These are phyloP conservation scores for Populus alba DNA, from an alignment of 345 rosid genomes.

Conservation along the genomic window DNA sequence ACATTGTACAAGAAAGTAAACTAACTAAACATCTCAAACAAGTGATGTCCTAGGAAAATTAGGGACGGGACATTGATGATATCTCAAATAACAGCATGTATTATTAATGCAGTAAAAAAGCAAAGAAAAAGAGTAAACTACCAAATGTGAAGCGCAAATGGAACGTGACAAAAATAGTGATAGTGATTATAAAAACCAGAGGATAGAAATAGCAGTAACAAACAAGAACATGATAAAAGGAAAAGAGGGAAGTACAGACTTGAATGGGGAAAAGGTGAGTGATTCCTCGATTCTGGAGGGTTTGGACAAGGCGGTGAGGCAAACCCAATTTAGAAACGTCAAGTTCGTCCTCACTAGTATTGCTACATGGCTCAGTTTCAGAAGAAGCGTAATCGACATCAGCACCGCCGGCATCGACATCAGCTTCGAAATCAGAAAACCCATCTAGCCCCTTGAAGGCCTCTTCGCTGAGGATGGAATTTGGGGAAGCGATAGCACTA, in stretches of 20 bases:
- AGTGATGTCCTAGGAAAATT: neutral
- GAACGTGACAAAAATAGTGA: neutral
- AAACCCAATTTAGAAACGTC: slow-evolving; percentile 63
- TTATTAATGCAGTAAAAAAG: neutral
- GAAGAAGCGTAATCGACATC: slow-evolving; percentile 20
- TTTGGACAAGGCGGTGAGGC: slow-evolving; percentile 68
- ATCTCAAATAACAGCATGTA: neutral
- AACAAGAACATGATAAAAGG: neutral
- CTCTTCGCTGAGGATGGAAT: slow-evolving; percentile 80
- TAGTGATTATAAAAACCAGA: neutral
- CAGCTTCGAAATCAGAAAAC: slow-evolving; percentile 27
- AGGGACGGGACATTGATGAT: neutral
- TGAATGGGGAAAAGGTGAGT: slow-evolving; percentile 94
- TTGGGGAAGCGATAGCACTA: slow-evolving; percentile 71
- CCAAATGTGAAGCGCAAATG: neutral
- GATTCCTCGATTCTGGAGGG: slow-evolving; percentile 81
- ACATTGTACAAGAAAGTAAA: neutral
- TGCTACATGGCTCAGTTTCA: neutral
- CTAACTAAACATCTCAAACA: neutral
- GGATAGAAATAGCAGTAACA: neutral
- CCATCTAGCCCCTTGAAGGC: slow-evolving; percentile 70
- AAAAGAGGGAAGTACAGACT: slow-evolving; percentile 28
- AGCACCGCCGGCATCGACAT: slow-evolving; percentile 19
- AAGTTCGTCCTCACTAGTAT: slow-evolving; percentile 50
- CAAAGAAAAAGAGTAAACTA: neutral